Base-by-base conservation (phyloP, 805 yeast species). In the Saturnispora kantuleensis region DNA sequence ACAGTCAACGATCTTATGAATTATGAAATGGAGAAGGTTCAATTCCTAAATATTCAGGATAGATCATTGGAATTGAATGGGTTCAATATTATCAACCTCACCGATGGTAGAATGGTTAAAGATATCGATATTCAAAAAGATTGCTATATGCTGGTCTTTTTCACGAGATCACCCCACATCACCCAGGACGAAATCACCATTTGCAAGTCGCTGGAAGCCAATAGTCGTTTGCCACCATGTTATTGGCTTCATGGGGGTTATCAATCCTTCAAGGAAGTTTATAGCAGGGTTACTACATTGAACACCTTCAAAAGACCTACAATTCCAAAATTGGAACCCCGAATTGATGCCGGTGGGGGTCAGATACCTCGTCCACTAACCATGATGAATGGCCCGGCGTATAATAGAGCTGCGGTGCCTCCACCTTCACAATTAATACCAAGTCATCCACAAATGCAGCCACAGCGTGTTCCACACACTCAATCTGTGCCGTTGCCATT, bases 191-290 rank as follows among this genome's bases (percentile, higher is more conserved):
- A 21, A 7, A 21, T 21, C 26, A 21, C 15, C n/a, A 15, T 41
- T 9, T 41, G 33, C 10, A 40, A 29, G 5, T 31, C 31, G 10
- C 10, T 49, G n/a, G 10, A 12, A 2, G 30, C 39, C 18, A 18
- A n/a, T 16, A 31, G 26, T n/a, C 31, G 18, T 47, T 45, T 32
- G 12, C 40, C 29, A 31, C 45, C 39, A 12, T 33, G 21, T 3
- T 49, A 36, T 28, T 50, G 55, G 31, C 49, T 73, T 26, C 53
- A 64, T 16, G 77, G 77, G 18, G 77, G 77, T 1, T 47, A 41
- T 12, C 17, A 41, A 9, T 21, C 48, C 4, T 49, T 49, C 10
- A 45, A 45, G 30, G 5, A 15, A 32, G 30, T 30, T 21, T 21
- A 21, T 21, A 21, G 8, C 26, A 21, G 5, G 8, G 8, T 21